Evolutionary conservation across 345 rosid genomes (phyloP), one percentile per base, ranked within the genome.

Genomic region (Corchorus capsularis): DNA sequence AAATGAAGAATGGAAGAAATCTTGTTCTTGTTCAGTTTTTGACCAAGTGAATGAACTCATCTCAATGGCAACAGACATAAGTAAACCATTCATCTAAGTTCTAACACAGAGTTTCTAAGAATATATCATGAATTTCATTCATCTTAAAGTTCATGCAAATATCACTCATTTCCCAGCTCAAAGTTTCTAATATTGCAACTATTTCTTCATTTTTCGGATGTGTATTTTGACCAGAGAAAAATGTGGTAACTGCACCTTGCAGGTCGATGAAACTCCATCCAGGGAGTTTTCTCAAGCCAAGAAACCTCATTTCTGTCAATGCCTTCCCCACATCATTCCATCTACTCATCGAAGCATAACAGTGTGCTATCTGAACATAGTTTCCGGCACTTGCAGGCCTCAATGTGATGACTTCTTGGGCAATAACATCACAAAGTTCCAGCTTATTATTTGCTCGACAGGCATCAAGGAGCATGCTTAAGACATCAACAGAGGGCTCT

Each of bases 221-320:
- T 63, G 89, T 77, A 10, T 81, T 72, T 54, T 88, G 85, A 63
- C 87, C 84, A 60, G 79, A 77, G 45, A 78, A 90, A 79, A 88
- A 90, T 45, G 84, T 87, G 53, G 85, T 81, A 76, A 73, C 78
- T 67, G 37, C 66, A 73, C 87, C 84, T 0, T 79, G 77, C 19
- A 81, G 71, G 75, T 87, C 91, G 69, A 90, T 85, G 65, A 77
- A 85, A 76, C 92, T 90, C 92, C 92, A 88, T 15, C 86, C 89
- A 0, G 91, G 87, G 71, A 85, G 83, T 79, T 88, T 90, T 81
- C 74, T 88, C 64, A 88, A 75, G 65, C 91, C 87, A 43, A 84
- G 85, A 66, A 85, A 84, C 77, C 83, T 87, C 91, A 88, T 86
- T 74, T 76, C 75, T 69, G 67, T 77, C 91, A 87, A 90, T 46